phyloP scores from a whole-genome alignment of 208 protist genomes.

The Tritrichomonas musculus region DNA sequence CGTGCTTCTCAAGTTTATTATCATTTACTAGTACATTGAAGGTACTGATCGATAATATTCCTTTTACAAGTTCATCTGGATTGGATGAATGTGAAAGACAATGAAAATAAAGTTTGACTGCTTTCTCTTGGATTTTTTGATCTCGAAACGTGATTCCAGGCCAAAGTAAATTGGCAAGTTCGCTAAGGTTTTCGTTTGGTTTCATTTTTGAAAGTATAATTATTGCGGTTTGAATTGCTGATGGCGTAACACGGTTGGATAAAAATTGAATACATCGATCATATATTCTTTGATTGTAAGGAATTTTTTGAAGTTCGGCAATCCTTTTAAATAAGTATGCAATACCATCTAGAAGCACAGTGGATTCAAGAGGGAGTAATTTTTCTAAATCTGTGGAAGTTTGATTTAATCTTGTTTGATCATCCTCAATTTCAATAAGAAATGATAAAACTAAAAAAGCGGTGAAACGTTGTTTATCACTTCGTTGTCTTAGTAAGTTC shows the following conservation, averaged over 20 bases:
- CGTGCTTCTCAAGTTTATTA: neutral
- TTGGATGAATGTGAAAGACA: neutral
- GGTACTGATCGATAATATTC: neutral
- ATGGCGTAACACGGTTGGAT: neutral
- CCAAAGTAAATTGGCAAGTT: neutral
- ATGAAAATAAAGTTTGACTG: neutral
- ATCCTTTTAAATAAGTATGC: neutral
- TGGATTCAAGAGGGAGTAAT: neutral
- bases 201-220: neutral
- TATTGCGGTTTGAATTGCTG: neutral
- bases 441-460: neutral
- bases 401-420: neutral
- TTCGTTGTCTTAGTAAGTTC: neutral
- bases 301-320: neutral
- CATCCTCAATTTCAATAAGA: neutral
- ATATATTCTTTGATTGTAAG: neutral
- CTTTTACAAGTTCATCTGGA: neutral
- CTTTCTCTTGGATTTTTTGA: neutral
- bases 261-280: constrained; percentile 5
- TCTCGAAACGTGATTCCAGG: neutral
- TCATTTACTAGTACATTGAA: neutral
- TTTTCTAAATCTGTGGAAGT: neutral
- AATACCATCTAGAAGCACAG: neutral
- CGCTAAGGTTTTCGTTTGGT: neutral
- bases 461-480: neutral